A percentile compares a stretch with the other conserved stretches of the same genome.
phyloP scores from a whole-genome alignment of 805 yeast species.

The Metschnikowia santaceciliae region DNA sequence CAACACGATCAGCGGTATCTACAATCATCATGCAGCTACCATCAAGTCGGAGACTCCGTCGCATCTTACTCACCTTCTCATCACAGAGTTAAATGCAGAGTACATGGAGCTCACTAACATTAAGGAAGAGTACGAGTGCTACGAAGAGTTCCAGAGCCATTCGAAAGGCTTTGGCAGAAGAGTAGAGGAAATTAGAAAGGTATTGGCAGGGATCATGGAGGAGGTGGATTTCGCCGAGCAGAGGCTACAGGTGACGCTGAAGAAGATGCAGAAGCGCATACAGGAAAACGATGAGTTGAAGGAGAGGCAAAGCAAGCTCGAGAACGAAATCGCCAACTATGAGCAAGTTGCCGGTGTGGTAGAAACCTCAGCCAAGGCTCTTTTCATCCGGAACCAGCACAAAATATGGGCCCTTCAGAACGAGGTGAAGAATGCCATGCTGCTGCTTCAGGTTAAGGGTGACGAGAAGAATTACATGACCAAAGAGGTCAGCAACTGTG shows the following conservation, averaged over 20 bases:
- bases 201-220: constrained; percentile 41
- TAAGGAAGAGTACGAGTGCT: constrained; percentile 38
- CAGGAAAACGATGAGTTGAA: constrained; percentile 28
- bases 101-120: constrained; percentile 42
- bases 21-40: constrained; percentile 34
- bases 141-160: constrained; percentile 32
- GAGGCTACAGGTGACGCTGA: constrained; percentile 33
- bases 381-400: constrained; percentile 35
- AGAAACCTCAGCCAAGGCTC: constrained; percentile 16
- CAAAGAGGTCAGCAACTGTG: constrained; percentile 54
- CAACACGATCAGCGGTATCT: constrained; percentile 48
- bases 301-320: constrained; percentile 24
- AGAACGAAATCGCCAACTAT: constrained; percentile 26
- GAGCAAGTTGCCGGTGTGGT: constrained; percentile 20
- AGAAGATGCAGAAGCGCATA: constrained; percentile 25
- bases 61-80: constrained; percentile 57
- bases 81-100: constrained; percentile 51
- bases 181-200: constrained; percentile 38
- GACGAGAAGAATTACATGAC: constrained; percentile 65
- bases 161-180: constrained; percentile 39
- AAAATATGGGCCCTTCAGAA: constrained; percentile 45
- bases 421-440: constrained; percentile 40
- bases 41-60: constrained; percentile 17
- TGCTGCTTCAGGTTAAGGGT: constrained; percentile 41
- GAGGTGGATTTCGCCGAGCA: constrained; percentile 44